A percentile compares a stretch with the other conserved stretches of the same genome.
phyloP scores from a whole-genome alignment of 2,329 filamentous ascomycete genomes.

The Nigrospora osmanthi region DNA sequence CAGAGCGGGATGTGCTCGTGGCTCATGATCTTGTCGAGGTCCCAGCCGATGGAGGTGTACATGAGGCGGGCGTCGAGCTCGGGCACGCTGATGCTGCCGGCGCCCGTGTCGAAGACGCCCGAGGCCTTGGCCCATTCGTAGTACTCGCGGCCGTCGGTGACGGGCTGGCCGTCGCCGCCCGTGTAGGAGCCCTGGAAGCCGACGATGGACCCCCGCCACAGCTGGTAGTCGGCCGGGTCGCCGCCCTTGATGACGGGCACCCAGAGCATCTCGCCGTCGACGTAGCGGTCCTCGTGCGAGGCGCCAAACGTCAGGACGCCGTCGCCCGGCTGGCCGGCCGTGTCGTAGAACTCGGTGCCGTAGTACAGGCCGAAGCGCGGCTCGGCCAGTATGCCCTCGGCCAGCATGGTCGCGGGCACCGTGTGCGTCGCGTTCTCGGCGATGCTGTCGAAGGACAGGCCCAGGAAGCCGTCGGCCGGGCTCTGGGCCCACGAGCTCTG shows the following conservation, averaged over 20 bases:
- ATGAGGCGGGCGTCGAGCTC: slow-evolving; percentile 12
- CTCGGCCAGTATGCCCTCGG: slow-evolving; percentile 17
- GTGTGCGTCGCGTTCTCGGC: slow-evolving; percentile 18
- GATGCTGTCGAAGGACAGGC: slow-evolving; percentile 23
- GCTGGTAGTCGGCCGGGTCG: slow-evolving; percentile 12
- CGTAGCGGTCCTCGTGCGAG: slow-evolving; percentile 20
- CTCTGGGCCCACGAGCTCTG: slow-evolving; percentile 18
- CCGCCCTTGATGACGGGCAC: slow-evolving; percentile 9
- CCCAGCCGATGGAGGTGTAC: slow-evolving; percentile 26
- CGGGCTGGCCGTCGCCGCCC: slow-evolving; percentile 2
- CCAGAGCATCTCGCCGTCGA: slow-evolving; percentile 13
- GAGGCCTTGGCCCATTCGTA: background rate
- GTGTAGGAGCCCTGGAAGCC: slow-evolving; percentile 6
- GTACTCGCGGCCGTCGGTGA: slow-evolving; percentile 2
- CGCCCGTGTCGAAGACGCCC: slow-evolving; percentile 25
- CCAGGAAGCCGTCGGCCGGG: slow-evolving; percentile 25
- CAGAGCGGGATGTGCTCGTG: slow-evolving; percentile 22
- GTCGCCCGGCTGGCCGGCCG: slow-evolving; percentile 9
- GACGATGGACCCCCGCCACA: slow-evolving; percentile 21
- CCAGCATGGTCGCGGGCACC: slow-evolving; percentile 23
- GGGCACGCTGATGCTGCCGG: slow-evolving; percentile 17
- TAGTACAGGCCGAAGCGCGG: slow-evolving; percentile 24
- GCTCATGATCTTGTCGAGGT: slow-evolving; percentile 20
- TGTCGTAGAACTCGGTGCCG: slow-evolving; percentile 10
- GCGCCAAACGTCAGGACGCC: slow-evolving; percentile 23